phyloP scores from a whole-genome alignment of 768 basidiomycete species.

The Tricholoma matsutake region DNA sequence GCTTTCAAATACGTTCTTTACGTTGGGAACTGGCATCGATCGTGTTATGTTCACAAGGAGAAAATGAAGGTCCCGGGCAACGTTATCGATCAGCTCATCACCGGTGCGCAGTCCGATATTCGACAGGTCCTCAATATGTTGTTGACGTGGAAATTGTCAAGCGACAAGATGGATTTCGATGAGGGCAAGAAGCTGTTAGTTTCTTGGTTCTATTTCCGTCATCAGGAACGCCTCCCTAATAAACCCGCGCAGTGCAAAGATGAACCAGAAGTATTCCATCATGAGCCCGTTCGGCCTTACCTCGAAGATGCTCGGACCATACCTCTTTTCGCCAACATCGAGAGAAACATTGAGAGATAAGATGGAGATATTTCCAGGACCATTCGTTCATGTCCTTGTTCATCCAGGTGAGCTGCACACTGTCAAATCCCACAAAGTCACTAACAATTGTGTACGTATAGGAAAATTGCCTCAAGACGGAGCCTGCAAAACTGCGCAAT shows the following conservation, averaged over 20 bases:
- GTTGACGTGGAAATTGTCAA: constrained; percentile 93
- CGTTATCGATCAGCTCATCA: constrained; percentile 88
- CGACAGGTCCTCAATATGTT: constrained; percentile 99
- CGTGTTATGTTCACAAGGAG: constrained; percentile 51
- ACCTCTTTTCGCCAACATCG: constrained; percentile 80
- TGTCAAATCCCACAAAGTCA: not conserved
- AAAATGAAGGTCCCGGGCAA: constrained; percentile 89
- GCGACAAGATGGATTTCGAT: constrained; percentile 80
- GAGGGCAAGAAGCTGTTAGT: constrained; percentile 87
- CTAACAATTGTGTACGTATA: constrained; percentile 21
- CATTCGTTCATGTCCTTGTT: constrained; percentile 93
- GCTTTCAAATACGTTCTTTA: constrained; percentile 69
- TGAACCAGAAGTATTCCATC: constrained; percentile 91
- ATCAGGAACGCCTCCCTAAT: not conserved
- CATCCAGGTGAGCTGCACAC: constrained; percentile 61
- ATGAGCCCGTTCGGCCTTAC: constrained; percentile 92
- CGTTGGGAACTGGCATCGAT: not conserved
- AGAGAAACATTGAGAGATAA: constrained; percentile 85
- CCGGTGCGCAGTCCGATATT: constrained; percentile 91
- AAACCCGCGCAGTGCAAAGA: constrained; percentile 55
- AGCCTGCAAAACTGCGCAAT: constrained; percentile 59
- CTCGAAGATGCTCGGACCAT: constrained; percentile 84
- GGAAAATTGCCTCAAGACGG: constrained; percentile 94
- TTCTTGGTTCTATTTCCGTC: not conserved
- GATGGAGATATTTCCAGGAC: constrained; percentile 97